These are phyloP conservation scores for Syncephalis fuscata DNA, from an alignment of 371 early-diverging fungal species.

Conservation along the genomic window DNA sequence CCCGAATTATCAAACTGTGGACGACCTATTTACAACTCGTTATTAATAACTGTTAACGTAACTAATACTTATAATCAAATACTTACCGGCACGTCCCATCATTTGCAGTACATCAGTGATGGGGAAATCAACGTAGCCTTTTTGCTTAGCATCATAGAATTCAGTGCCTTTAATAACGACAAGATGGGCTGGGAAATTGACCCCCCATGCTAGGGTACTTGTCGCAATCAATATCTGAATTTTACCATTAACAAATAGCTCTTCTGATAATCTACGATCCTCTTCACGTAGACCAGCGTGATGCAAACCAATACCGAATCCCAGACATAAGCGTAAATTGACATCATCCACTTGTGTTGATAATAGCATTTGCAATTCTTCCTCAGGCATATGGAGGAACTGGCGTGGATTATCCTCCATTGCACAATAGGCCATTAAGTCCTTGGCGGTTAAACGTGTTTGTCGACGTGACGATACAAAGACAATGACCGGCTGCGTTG, in stretches of 20 bases:
- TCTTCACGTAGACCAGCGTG: slow-evolving; percentile 92
- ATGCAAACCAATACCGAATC: slow-evolving; percentile 95
- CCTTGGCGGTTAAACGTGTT: slow-evolving; percentile 86
- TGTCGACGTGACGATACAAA: slow-evolving; percentile 96
- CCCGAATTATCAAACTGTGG: slow-evolving; percentile 92
- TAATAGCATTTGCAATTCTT: slow-evolving; percentile 54
- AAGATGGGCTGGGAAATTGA: slow-evolving; percentile 95
- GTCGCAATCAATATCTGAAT: slow-evolving; percentile 96
- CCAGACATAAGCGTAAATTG: slow-evolving; percentile 56
- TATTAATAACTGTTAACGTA: too few relatives aligned
- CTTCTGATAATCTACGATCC: slow-evolving; percentile 84
- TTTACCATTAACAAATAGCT: slow-evolving; percentile 77
- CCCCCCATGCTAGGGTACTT: slow-evolving; percentile 97
- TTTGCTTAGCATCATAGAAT: slow-evolving; percentile 79
- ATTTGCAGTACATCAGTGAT: slow-evolving; percentile 96
- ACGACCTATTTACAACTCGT: slow-evolving; percentile 54
- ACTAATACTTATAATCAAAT: too few relatives aligned
- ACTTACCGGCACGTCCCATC: slow-evolving; percentile 92
- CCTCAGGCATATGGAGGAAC: slow-evolving; percentile 73
- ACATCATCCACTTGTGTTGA: slow-evolving; percentile 50
- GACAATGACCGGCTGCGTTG: slow-evolving; percentile 82
- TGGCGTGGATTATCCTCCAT: slow-evolving; percentile 82
- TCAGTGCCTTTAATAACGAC: slow-evolving; percentile 98
- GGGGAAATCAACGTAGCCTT: slow-evolving; percentile 84
- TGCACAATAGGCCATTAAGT: slow-evolving; percentile 80